Conservation (phyloP, 2,329 filamentous ascomycete species). For the Tolypocladium cylindrosporum region DNA sequence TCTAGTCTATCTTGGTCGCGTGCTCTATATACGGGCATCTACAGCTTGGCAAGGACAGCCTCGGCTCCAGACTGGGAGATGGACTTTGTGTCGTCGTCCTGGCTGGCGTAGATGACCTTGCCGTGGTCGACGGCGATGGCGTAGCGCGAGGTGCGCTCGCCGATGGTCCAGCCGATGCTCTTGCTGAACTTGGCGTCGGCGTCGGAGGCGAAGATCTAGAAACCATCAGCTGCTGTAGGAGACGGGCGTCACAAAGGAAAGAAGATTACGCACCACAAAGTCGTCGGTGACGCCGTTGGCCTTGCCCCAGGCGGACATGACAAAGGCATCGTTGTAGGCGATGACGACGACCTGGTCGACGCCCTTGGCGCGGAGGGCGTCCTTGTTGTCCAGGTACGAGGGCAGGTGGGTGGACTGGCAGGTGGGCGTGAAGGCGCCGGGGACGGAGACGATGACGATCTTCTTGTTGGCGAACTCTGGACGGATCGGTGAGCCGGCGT, state of each 20-base stretch:
- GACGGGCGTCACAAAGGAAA: background rate
- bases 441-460: conserved; percentile 44
- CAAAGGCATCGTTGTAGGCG: conserved; percentile 75
- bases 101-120: conserved; percentile 72
- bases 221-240: background rate
- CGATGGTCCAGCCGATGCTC: conserved; percentile 66
- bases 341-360: conserved; percentile 76
- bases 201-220: conserved; percentile 67
- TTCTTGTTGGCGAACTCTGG: conserved; percentile 47
- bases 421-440: conserved; percentile 75
- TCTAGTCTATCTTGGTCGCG: background rate
- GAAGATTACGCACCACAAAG: conserved; percentile 34
- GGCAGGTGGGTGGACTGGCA: conserved; percentile 76
- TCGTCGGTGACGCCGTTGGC: conserved; percentile 70
- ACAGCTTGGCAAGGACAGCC: conserved; percentile 43
- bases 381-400: conserved; percentile 64
- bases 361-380: conserved; percentile 66
- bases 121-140: conserved; percentile 76
- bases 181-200: conserved; percentile 60
- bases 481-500: background rate
- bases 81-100: conserved; percentile 43
- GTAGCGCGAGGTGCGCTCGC: conserved; percentile 68
- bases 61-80: conserved; percentile 42
- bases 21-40: conserved; percentile 9
- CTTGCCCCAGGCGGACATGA: conserved; percentile 88